These are phyloP conservation scores for Lophiotrema nucula DNA, from an alignment of 495 filamentous ascomycete species.

Conservation along the genomic window DNA sequence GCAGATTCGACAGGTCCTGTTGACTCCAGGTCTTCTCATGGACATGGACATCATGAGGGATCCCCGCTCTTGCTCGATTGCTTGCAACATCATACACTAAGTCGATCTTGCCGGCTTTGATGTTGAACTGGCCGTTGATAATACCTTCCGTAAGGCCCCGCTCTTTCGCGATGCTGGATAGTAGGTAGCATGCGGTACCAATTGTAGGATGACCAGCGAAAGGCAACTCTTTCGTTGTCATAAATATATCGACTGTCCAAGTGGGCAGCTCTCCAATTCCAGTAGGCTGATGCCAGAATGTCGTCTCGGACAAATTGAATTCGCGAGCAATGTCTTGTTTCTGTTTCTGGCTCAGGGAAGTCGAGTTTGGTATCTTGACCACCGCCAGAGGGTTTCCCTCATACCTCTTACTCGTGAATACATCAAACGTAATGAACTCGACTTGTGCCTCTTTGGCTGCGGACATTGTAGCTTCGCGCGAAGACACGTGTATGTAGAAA, in stretches of 20 bases:
- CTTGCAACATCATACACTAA: slow-evolving; percentile 44
- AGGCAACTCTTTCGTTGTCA: slow-evolving; percentile 58
- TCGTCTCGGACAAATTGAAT: slow-evolving; percentile 84
- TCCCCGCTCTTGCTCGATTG: slow-evolving; percentile 50
- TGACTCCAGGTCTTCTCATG: slow-evolving; percentile 49
- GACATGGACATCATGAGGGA: slow-evolving; percentile 66
- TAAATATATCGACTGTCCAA: slow-evolving; percentile 69
- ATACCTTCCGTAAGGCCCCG: not conserved
- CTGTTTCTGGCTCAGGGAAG: slow-evolving; percentile 47
- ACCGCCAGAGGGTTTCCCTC: slow-evolving; percentile 69
- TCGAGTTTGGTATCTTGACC: slow-evolving; percentile 50
- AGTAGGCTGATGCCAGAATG: slow-evolving; percentile 64
- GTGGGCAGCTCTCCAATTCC: slow-evolving; percentile 1
- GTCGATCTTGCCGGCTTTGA: slow-evolving; percentile 63
- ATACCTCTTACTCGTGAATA: slow-evolving; percentile 60
- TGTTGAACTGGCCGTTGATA: slow-evolving; percentile 38
- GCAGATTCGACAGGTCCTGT: slow-evolving; percentile 35
- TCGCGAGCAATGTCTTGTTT: slow-evolving; percentile 70
- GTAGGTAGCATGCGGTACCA: slow-evolving; percentile 52
- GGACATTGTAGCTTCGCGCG: not conserved
- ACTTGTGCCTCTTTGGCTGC: too few relatives aligned
- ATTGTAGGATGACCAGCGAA: slow-evolving; percentile 82
- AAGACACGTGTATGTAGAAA: not conserved
- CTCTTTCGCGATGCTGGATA: slow-evolving; percentile 14
- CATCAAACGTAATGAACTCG: slow-evolving; percentile 57